phyloP scores from a whole-genome alignment of 495 filamentous ascomycete genomes.

The Podospora bellae-mahoneyi region DNA sequence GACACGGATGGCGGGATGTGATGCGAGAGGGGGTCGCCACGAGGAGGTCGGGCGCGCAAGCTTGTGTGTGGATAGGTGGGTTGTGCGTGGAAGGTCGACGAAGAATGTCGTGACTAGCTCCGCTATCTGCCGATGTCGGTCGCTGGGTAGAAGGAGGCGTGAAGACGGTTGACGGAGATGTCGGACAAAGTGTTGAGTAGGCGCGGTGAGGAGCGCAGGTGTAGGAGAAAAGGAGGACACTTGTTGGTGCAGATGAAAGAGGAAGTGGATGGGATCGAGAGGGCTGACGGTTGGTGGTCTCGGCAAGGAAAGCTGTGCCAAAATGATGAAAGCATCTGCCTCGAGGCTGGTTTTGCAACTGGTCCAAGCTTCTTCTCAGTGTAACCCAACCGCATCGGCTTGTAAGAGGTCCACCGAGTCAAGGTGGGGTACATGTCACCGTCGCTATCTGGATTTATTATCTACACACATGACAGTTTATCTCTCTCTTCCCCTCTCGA shows the following conservation, averaged over 20 bases:
- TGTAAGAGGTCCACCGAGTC: constrained; percentile 1
- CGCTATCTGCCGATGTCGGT: constrained; percentile 2
- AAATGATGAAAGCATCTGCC: constrained; percentile 27
- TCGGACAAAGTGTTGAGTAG: constrained; percentile 3
- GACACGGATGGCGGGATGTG: background rate
- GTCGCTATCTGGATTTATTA: background rate
- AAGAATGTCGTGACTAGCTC: background rate
- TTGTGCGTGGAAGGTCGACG: background rate
- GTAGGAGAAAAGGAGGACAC: constrained; percentile 16
- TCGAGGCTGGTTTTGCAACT: constrained; percentile 24
- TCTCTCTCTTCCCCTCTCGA: too few relatives aligned
- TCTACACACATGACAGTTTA: background rate
- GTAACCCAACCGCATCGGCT: constrained; percentile 3
- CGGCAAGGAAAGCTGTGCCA: constrained; percentile 21
- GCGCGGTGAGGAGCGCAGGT: constrained; percentile 17
- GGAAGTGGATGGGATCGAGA: constrained; percentile 27
- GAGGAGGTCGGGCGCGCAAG: background rate
- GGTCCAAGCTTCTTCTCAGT: constrained; percentile 29
- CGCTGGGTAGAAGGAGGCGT: background rate
- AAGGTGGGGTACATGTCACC: constrained; percentile 9
- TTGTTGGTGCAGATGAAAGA: constrained; percentile 24
- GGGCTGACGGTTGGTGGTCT: constrained; percentile 28
- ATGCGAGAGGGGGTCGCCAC: constrained; percentile 2
- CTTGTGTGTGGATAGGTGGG: background rate
- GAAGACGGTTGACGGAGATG: background rate